Evolutionary conservation across 106 monocot genomes (phyloP).

Genomic region (Agapanthus africanus): DNA sequence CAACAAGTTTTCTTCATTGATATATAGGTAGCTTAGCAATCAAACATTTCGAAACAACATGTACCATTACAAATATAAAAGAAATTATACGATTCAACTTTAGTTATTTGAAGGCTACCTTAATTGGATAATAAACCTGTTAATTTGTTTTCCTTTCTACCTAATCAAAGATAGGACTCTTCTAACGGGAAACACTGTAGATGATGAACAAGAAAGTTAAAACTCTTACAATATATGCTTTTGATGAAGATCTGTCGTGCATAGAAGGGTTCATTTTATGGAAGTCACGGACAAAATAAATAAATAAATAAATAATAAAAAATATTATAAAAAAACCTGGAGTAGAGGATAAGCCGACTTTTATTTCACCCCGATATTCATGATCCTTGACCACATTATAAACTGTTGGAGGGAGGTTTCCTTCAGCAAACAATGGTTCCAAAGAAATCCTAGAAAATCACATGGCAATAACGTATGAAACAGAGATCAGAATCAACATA

Average conservation of each 20-base stretch:
- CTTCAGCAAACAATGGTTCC: slow-evolving; percentile 60
- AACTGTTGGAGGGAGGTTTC: slow-evolving; percentile 54
- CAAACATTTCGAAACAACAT: too few relatives aligned
- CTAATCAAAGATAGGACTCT: too few relatives aligned
- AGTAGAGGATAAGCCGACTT: slow-evolving; percentile 68
- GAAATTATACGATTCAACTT: too few relatives aligned
- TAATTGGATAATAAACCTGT: neutral
- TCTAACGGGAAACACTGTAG: neutral
- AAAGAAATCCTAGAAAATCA: slow-evolving; percentile 61
- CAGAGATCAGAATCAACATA: neutral
- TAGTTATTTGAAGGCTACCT: too few relatives aligned
- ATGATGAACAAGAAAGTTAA: too few relatives aligned
- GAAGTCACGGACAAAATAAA: too few relatives aligned
- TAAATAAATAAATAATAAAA: neutral
- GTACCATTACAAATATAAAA: too few relatives aligned
- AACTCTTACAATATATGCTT: too few relatives aligned
- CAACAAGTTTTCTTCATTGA: too few relatives aligned
- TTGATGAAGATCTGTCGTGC: too few relatives aligned
- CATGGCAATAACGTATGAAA: slow-evolving; percentile 12
- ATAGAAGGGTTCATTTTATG: neutral
- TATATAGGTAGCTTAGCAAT: too few relatives aligned
- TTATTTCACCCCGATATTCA: slow-evolving; percentile 76
- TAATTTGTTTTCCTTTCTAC: too few relatives aligned
- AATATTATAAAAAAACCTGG: slow-evolving; percentile 37
- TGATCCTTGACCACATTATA: slow-evolving; percentile 89